Base-by-base conservation (phyloP, 2,329 filamentous ascomycete species). In the Talaromyces sp. region DNA sequence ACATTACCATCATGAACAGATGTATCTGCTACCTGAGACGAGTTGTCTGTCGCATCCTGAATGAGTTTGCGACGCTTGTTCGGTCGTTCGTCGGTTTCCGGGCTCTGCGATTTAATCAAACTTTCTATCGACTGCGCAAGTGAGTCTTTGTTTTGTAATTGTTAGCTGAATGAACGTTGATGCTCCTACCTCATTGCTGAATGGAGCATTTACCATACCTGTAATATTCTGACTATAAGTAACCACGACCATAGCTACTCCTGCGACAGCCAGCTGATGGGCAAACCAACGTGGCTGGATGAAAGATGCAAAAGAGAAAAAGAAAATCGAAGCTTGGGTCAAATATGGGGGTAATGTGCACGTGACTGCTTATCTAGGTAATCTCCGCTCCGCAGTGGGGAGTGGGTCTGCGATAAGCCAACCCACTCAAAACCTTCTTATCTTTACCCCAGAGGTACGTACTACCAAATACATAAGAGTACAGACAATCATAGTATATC, bases 11-110 rank as follows among this genome's bases (percentile, higher is more conserved):
- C n/a, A 45, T 68, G 68, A 6, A 63, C 58, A 46, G 63, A 53
- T 35, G 56, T 25, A 31, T 40, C 48, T 19, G 21, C 31, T 50
- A 17, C 15, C 22, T 45, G n/a, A 31, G 7, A 5, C 15, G 21
- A 22, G 7, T 17, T n/a, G 7, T 56, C 31, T 3, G 22, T n/a
- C 31, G 28, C 19, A 39, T 51, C 39, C 15, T 46, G 15, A 11
- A 17, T 11, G 2, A 60, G 25, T 61, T 72, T 74, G 60, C 69
- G 71, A 53, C 72, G 70, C 62, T 74, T 74, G 17, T 45, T 65
- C 10, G 63, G 64, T 60, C 54, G 67, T n/a, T 54, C 35, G 21
- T 57, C 39, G 37, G 22, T 51, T 40, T 17, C 33, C 25, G 11
- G 17, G 17, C 17, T 37, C 31, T 50, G 51, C n/a, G 57, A 50